phyloP scores from a whole-genome alignment of 225 moss, liverwort and hornwort species.

The Pleurozium schreberi region DNA sequence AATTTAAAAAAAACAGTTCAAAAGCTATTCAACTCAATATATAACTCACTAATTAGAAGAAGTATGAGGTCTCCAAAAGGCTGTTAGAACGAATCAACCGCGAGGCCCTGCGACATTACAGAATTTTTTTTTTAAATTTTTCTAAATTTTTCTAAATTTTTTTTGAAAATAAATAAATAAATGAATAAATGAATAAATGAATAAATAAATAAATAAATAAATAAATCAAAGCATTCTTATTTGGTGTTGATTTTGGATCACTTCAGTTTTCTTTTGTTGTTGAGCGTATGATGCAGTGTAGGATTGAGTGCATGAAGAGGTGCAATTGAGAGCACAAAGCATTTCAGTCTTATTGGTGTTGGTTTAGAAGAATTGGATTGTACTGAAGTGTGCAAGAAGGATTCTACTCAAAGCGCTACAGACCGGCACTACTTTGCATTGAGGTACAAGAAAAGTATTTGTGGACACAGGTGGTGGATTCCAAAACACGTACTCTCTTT shows the following conservation, averaged over 20 bases:
- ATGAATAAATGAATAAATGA: too few relatives aligned
- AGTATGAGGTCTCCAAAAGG: too few relatives aligned
- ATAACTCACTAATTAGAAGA: too few relatives aligned
- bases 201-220: too few relatives aligned
- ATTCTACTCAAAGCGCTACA: background rate
- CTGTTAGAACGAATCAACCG: too few relatives aligned
- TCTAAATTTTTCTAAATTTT: too few relatives aligned
- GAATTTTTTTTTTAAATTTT: too few relatives aligned
- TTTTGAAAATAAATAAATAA: too few relatives aligned
- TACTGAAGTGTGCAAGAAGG: background rate
- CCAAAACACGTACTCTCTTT: background rate
- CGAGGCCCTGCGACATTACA: too few relatives aligned
- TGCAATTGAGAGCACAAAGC: background rate
- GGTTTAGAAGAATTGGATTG: background rate
- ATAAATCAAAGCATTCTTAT: background rate
- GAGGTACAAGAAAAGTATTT: background rate
- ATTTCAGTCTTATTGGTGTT: background rate
- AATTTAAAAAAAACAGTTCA: background rate
- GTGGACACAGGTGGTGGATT: background rate
- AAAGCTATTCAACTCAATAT: background rate
- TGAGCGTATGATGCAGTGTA: accelerated
- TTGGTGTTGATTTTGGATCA: background rate
- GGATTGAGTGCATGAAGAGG: background rate
- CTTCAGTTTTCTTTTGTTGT: background rate
- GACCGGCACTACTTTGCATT: background rate